phyloP scores from a whole-genome alignment of 106 monocot genomes.

The Apostasia ramifera region DNA sequence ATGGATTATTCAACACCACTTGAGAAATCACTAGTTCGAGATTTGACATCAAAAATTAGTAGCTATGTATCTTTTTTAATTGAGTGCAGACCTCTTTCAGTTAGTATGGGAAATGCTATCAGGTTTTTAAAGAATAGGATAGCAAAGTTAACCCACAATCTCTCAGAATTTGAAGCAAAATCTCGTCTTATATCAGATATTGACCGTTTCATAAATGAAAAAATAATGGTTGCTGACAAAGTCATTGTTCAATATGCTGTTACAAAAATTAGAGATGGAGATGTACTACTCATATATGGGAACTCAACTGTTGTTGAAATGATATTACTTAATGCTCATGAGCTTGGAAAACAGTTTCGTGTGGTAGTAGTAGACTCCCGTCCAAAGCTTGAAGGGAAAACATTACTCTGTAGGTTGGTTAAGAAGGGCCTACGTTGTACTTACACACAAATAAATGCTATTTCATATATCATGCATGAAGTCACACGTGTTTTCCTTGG shows the following conservation, averaged over 20 bases:
- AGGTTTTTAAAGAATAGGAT: slow-evolving; percentile 84
- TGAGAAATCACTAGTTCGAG: slow-evolving; percentile 62
- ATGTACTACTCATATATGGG: slow-evolving; percentile 88
- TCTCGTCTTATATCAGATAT: slow-evolving; percentile 73
- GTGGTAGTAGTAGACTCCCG: slow-evolving; percentile 90
- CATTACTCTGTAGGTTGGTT: slow-evolving; percentile 62
- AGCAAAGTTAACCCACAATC: slow-evolving; percentile 46
- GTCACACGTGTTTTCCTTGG: slow-evolving; percentile 89
- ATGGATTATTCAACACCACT: slow-evolving; percentile 73
- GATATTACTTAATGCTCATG: slow-evolving; percentile 67
- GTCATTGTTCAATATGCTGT: slow-evolving; percentile 85
- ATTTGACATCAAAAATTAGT: slow-evolving; percentile 74
- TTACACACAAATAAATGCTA: slow-evolving; percentile 89
- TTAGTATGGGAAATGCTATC: slow-evolving; percentile 98
- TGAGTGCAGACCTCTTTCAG: slow-evolving; percentile 89
- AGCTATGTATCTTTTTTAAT: slow-evolving; percentile 91
- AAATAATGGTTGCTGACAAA: slow-evolving; percentile 84
- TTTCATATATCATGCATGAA: slow-evolving; percentile 98
- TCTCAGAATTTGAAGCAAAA: slow-evolving; percentile 82
- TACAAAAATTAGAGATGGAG: slow-evolving; percentile 84
- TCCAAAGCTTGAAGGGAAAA: slow-evolving; percentile 87
- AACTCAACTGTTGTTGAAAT: slow-evolving; percentile 88
- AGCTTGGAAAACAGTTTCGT: slow-evolving; percentile 67
- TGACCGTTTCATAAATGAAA: slow-evolving; percentile 83
- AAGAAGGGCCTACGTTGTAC: slow-evolving; percentile 77